These are phyloP conservation scores for Fusarium subglutinans DNA, from an alignment of 2,329 filamentous ascomycete species.

Conservation along the genomic window DNA sequence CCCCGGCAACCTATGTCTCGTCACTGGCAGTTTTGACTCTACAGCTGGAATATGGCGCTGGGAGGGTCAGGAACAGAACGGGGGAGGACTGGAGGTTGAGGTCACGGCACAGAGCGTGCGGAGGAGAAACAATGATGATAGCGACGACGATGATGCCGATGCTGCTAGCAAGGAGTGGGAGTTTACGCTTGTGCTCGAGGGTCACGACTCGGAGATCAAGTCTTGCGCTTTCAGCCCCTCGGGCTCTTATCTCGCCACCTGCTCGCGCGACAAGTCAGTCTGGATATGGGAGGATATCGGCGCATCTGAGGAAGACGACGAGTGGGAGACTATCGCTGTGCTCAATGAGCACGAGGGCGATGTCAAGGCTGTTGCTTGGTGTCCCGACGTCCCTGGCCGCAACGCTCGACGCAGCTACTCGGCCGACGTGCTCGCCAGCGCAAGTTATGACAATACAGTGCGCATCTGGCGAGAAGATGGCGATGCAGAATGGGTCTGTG, in stretches of 20 bases:
- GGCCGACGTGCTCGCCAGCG: constrained; percentile 81
- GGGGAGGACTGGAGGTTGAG: constrained; percentile 54
- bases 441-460: constrained; percentile 94
- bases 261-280: constrained; percentile 89
- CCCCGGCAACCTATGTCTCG: constrained; percentile 76
- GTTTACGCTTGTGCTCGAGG: constrained; percentile 90
- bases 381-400: constrained; percentile 71
- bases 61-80: constrained; percentile 57
- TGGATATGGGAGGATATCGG: constrained; percentile 99
- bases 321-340: constrained; percentile 96
- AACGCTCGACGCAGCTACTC: constrained; percentile 59
- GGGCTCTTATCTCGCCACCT: constrained; percentile 85
- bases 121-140: constrained; percentile 33
- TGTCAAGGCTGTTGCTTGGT: constrained; percentile 94
- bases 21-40: constrained; percentile 93
- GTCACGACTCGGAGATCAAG: constrained; percentile 95
- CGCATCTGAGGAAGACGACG: constrained; percentile 79
- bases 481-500: constrained; percentile 91
- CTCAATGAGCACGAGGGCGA: constrained; percentile 94
- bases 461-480: constrained; percentile 89
- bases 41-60: constrained; percentile 86
- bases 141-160: constrained; percentile 50
- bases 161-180: constrained; percentile 86
- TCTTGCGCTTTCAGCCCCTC: constrained; percentile 77
- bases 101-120: constrained; percentile 44